Base-by-base conservation (phyloP, 106 monocot genomes). In the Platanthera zijinensis region DNA sequence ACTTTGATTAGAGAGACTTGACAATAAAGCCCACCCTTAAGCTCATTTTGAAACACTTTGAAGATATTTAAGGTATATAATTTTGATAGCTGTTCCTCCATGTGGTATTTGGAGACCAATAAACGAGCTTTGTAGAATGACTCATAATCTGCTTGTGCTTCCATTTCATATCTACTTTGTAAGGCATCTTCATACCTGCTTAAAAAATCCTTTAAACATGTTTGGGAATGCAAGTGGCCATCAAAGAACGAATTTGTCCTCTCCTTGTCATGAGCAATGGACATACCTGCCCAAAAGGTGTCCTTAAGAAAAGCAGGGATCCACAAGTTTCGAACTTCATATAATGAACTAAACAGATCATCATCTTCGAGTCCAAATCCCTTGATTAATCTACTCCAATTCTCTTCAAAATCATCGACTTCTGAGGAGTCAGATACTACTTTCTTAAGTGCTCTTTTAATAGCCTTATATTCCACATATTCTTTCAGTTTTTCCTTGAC, bases 81-180 rank as follows among this genome's bases (percentile, higher is more conserved):
- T 57, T 82, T 82, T 61, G 82, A 82, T 12, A 88, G 39, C 47
- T 88, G 88, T 52, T 88, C 82, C 74, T 88, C 88, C 84, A 88
- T 82, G 18, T 57, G 82, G 51, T 71, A 88, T 28, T 82, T 84
- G 45, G 82, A 71, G 8, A 88, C 54, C 10, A 63, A 52, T 9
- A 80, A 59, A 51, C 57, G 71, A 39, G 68, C 72, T 21, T 68
- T 80, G 45, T 79, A 78, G n/a, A 82, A 69, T 54, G 84, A 82
- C n/a, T 88, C 84, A 74, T 79, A 77, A 79, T 87, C 87, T 39
- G 79, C 84, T 30, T 87, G 76, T 12, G 69, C 73, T 63, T 87
- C 84, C 52, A 74, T 82, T 82, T 84, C 79, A 75, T 82, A 77
- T 66, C 77, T 87, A 18, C 52, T 77, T 76, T 76, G 77, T 54